These are phyloP conservation scores for Neofusicoccum cordaticola DNA, from an alignment of 2,329 filamentous ascomycete species.

Conservation along the genomic window DNA sequence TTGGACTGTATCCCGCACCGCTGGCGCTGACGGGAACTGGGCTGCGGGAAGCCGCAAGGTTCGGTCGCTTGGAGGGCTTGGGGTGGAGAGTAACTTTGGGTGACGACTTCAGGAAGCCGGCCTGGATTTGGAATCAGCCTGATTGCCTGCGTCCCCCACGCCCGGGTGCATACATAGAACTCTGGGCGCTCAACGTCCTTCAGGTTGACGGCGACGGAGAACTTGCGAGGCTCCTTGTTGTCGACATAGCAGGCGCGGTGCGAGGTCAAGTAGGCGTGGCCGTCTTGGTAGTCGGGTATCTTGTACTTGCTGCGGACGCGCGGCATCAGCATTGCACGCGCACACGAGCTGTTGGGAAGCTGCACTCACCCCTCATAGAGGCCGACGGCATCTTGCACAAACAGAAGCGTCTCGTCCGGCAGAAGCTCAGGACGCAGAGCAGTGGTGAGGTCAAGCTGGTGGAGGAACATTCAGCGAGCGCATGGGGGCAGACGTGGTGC, in stretches of 20 bases:
- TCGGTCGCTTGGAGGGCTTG: slow-evolving; percentile 67
- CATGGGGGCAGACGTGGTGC: slow-evolving; percentile 3
- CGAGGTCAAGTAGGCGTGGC: slow-evolving; percentile 93
- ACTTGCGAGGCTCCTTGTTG: slow-evolving; percentile 76
- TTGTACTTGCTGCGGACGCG: slow-evolving; percentile 74
- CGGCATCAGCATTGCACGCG: slow-evolving; percentile 16
- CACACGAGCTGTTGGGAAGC: background rate
- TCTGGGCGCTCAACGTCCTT: slow-evolving; percentile 90
- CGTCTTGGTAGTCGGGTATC: slow-evolving; percentile 88
- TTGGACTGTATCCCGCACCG: slow-evolving; percentile 28
- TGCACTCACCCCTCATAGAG: slow-evolving; percentile 86
- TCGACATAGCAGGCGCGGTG: slow-evolving; percentile 96
- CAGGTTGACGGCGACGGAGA: slow-evolving; percentile 80
- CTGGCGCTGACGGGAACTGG: slow-evolving; percentile 28
- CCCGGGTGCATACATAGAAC: slow-evolving; percentile 64
- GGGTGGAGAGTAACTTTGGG: slow-evolving; percentile 87
- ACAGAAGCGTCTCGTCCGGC: slow-evolving; percentile 89
- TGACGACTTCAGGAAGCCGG: slow-evolving; percentile 91
- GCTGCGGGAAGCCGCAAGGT: slow-evolving; percentile 42
- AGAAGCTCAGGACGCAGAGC: slow-evolving; percentile 89
- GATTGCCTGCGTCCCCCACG: background rate
- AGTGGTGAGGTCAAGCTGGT: slow-evolving; percentile 91
- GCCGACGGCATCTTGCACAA: slow-evolving; percentile 96
- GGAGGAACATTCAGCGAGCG: slow-evolving; percentile 90
- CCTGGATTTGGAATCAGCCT: slow-evolving; percentile 46